Evolutionary conservation across 2,329 filamentous ascomycete genomes (phyloP), one percentile per base, ranked within the genome.

Genomic region (Talaromyces amestolkiae): DNA sequence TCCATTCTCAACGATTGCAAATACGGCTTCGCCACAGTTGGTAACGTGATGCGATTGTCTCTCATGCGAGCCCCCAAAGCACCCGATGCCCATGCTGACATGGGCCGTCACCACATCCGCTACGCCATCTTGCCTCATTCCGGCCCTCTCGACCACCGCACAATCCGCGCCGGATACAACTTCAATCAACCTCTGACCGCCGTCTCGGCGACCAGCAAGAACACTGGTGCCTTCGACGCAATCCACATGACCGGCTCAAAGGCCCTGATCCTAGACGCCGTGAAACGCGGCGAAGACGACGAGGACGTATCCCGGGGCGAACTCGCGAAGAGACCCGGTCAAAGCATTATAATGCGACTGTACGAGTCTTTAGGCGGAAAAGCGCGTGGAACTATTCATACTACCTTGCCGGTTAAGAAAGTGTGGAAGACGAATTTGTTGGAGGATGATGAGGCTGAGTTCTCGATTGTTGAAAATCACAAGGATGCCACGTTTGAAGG

Each of bases 1-100:
- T 94, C 91, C 2, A 91, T 98, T 68, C 85, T 98, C 66, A 98
- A 98, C 74, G 93, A 98, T 78, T 92, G 89, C 80, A 97, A 97
- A 78, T 98, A 97, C 75, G 94, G 94, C 19, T 98, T 98, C 75
- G 94, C 94, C 24, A 96, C 93, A 15, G 87, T 86, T 56, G 94
- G 94, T 51, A 95, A 91, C 74, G 77, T 93, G 64, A 98, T 98
- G 94, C 88, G 94, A 4, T 83, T 98, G 10, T 93, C 90, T 15
- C 84, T 98, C 22, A 85, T 97, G 19, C 89, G 94, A 47, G 89
- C 93, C 6, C 91, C 94, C 24, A 98, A 98, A 76, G 93, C 94
- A 0, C 94, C 94, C 0, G 94, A 98, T 76, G 93, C 88, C 6
- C 89, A 97, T 72, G 94, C 94, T 47, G 94, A 98, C 75, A 97